These are phyloP conservation scores for Chlamydomonas reinhardtii DNA, from an alignment of 163 green algal species.

Conservation along the genomic window DNA sequence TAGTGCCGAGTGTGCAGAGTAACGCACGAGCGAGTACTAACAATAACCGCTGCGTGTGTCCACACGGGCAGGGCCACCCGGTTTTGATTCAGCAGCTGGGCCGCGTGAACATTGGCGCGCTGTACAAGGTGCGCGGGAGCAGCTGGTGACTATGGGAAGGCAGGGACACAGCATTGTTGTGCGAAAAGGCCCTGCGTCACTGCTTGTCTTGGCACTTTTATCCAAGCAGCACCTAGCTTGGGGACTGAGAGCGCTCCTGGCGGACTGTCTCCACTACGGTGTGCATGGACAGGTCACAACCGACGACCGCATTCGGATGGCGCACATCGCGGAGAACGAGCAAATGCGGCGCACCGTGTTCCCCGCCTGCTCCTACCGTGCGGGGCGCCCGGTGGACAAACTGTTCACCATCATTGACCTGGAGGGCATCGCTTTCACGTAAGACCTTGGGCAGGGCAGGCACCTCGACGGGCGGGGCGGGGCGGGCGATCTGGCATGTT, in stretches of 20 bases:
- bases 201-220: no score
- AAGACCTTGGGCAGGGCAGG: neutral
- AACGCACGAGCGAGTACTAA: no score
- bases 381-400: conserved; percentile 77
- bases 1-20: no score
- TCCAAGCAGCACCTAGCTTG: no score
- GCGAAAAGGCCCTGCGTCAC: no score
- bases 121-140: conserved; percentile 77
- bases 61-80: conserved; percentile 61
- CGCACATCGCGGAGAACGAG: conserved; percentile 90
- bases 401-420: conserved; percentile 89
- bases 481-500: no score
- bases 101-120: conserved; percentile 46
- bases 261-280: no score
- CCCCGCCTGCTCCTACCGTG: conserved; percentile 76
- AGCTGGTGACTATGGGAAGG: no score
- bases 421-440: conserved; percentile 67
- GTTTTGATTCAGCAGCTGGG: conserved; percentile 62
- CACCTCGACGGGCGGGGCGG: no score
- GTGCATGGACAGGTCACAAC: conserved; percentile 33
- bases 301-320: conserved; percentile 85
- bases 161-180: no score
- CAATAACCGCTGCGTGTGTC: neutral
- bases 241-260: no score
- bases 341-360: conserved; percentile 83